phyloP scores from a whole-genome alignment of 768 basidiomycete genomes.

The Lentinula sp. region DNA sequence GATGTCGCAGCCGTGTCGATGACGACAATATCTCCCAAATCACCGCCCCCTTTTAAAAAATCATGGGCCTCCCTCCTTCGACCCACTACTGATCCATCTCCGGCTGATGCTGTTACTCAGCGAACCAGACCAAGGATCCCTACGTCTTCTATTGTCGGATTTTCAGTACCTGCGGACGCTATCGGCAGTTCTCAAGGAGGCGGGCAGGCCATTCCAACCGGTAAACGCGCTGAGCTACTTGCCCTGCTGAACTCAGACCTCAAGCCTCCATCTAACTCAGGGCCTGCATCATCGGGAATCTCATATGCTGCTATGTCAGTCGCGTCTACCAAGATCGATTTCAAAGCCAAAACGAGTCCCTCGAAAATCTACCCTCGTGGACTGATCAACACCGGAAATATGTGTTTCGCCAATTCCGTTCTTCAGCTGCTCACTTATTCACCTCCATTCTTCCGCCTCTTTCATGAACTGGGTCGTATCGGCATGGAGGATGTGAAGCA shows the following conservation, averaged over 20 bases:
- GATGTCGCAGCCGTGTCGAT: slow-evolving; percentile 7
- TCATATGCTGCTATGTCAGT: slow-evolving; percentile 13
- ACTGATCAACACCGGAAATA: slow-evolving; percentile 89
- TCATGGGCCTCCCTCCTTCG: slow-evolving; percentile 75
- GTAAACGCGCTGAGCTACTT: slow-evolving; percentile 45
- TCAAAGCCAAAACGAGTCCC: neutral
- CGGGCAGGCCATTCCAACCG: slow-evolving; percentile 21
- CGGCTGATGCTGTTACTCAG: slow-evolving; percentile 32
- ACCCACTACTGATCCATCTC: slow-evolving; percentile 21
- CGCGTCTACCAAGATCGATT: neutral
- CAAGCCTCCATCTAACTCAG: slow-evolving; percentile 16
- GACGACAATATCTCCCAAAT: slow-evolving; percentile 15
- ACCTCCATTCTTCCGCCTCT: slow-evolving; percentile 76
- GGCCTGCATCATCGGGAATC: slow-evolving; percentile 9
- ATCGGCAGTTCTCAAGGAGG: slow-evolving; percentile 12
- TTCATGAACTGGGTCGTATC: slow-evolving; percentile 56
- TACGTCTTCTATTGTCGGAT: slow-evolving; percentile 65
- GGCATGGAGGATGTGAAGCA: slow-evolving; percentile 19
- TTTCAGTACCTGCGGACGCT: slow-evolving; percentile 59
- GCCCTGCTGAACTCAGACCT: slow-evolving; percentile 38
- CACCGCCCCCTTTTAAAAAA: slow-evolving; percentile 42
- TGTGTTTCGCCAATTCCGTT: slow-evolving; percentile 97
- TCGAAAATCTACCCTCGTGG: slow-evolving; percentile 60
- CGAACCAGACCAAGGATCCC: slow-evolving; percentile 23
- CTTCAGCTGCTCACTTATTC: slow-evolving; percentile 89